Conservation (phyloP, 129 eudicot species). For the Glebionis coronaria region DNA sequence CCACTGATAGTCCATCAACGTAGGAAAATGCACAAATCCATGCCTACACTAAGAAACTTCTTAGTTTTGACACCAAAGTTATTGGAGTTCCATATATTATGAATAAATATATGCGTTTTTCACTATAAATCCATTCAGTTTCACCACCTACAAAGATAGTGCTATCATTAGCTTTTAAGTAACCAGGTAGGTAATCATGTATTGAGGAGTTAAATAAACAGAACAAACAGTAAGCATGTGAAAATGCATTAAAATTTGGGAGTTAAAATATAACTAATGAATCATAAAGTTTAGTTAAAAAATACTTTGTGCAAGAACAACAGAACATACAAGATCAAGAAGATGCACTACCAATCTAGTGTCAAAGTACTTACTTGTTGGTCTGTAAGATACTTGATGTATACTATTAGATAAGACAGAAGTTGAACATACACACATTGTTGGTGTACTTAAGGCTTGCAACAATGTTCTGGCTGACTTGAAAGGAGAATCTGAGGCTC, state of each 20-base stretch:
- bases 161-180: no score
- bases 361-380: slow-evolving; percentile 14
- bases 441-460: slow-evolving; percentile 63
- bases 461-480: slow-evolving; percentile 69
- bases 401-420: no score
- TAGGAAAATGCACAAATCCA: not conserved
- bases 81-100: no score
- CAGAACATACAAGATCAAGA: slow-evolving; percentile 18
- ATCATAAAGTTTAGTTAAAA: slow-evolving; percentile 1
- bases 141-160: no score
- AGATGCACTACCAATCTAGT: slow-evolving; percentile 3
- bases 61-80: not conserved
- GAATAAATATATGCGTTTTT: no score
- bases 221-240: slow-evolving; percentile 4
- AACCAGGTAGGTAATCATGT: no score
- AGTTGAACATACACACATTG: slow-evolving; percentile 33
- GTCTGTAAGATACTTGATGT: slow-evolving; percentile 10
- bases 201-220: not conserved
- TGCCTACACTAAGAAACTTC: not conserved
- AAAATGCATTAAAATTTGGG: slow-evolving; percentile 20
- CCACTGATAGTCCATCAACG: not conserved
- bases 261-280: slow-evolving; percentile 1
- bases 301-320: not conserved
- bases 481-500: slow-evolving; percentile 56
- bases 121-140: no score